phyloP scores from a whole-genome alignment of 345 rosid species.

The Isatis tinctoria region DNA sequence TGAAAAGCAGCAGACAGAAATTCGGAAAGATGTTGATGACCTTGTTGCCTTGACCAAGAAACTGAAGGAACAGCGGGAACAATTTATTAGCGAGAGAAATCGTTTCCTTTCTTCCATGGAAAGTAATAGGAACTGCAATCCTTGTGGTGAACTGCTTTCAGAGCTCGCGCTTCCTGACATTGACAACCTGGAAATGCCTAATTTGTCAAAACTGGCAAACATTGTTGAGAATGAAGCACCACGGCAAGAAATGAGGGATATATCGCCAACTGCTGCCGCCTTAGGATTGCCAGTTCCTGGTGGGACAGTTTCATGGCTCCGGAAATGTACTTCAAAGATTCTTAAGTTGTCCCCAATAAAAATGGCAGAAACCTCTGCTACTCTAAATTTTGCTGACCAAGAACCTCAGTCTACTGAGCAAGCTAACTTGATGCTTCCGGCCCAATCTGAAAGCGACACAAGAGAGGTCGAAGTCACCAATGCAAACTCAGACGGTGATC shows the following conservation, averaged over 20 bases:
- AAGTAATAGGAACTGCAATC: constrained; percentile 60
- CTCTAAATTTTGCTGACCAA: constrained; percentile 34
- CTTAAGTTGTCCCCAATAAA: constrained; percentile 70
- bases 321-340: constrained; percentile 78
- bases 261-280: constrained; percentile 28
- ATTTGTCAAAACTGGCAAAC: constrained; percentile 38
- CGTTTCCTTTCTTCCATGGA: constrained; percentile 75
- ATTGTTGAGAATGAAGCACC: constrained; percentile 32
- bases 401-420: constrained; percentile 29
- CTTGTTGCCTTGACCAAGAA: constrained; percentile 73
- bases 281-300: constrained; percentile 48
- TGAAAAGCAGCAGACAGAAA: constrained; percentile 78
- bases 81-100: constrained; percentile 70
- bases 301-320: constrained; percentile 74
- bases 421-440: constrained; percentile 35
- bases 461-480: constrained; percentile 44
- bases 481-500: constrained; percentile 43
- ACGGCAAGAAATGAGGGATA: constrained; percentile 18
- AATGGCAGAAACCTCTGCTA: constrained; percentile 41
- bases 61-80: constrained; percentile 77
- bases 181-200: constrained; percentile 49
- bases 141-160: constrained; percentile 63
- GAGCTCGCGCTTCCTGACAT: constrained; percentile 75
- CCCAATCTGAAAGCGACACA: constrained; percentile 40
- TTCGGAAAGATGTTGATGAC: constrained; percentile 74